Conservation (phyloP, 129 eudicot genomes). For the Tagetes patula region DNA sequence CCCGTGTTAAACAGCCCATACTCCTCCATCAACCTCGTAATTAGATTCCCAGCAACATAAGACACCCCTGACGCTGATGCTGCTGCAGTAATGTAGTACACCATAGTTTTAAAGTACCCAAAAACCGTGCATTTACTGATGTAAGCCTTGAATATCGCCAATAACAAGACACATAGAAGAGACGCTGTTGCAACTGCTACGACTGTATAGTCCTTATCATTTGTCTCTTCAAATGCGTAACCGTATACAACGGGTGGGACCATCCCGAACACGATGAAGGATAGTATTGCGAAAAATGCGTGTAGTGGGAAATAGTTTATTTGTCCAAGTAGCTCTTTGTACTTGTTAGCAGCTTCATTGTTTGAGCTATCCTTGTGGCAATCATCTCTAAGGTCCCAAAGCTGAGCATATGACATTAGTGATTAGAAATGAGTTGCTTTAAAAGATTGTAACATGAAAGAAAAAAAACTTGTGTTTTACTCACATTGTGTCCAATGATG, state of each 20-base stretch:
- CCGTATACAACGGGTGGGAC: slow-evolving; percentile 37
- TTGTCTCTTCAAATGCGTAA: slow-evolving; percentile 18
- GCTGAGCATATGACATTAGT: slow-evolving; percentile 11
- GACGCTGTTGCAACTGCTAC: slow-evolving; percentile 30
- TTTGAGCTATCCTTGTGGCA: slow-evolving; percentile 13
- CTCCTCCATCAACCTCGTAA: slow-evolving; percentile 37
- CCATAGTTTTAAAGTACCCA: slow-evolving; percentile 36
- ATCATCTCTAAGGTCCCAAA: slow-evolving; percentile 41
- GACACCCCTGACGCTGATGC: slow-evolving; percentile 51
- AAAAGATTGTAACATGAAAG: background rate
- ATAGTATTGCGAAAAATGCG: slow-evolving; percentile 26
- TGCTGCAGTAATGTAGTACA: slow-evolving; percentile 38
- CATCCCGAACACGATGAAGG: slow-evolving; percentile 38
- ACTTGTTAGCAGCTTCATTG: slow-evolving; percentile 26
- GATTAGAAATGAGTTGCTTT: background rate
- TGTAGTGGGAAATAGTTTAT: slow-evolving; percentile 35
- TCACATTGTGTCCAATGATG: slow-evolving; percentile 49
- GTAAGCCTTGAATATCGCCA: slow-evolving; percentile 50
- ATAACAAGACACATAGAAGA: slow-evolving; percentile 47
- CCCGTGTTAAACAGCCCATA: slow-evolving; percentile 41
- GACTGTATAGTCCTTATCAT: slow-evolving; percentile 18
- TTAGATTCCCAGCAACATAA: slow-evolving; percentile 49
- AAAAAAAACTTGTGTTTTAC: slow-evolving; percentile 12
- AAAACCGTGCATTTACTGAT: slow-evolving; percentile 10
- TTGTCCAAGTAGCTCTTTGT: slow-evolving; percentile 43